Evolutionary conservation across 176 grass and related monocot species (phyloP), one percentile per base, ranked within the genome.

Genomic region (Zoysia japonica): DNA sequence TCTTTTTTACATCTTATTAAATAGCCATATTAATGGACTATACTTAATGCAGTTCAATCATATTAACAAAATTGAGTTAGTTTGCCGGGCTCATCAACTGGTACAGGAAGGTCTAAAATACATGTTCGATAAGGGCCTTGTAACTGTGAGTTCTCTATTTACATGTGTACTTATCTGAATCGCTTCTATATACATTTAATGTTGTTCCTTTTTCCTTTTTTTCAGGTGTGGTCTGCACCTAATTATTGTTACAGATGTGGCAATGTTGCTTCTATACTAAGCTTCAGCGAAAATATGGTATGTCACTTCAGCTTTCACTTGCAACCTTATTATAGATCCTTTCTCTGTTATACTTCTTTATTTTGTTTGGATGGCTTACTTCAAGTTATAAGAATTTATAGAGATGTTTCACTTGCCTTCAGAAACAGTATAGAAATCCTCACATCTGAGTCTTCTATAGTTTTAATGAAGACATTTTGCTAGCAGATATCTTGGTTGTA

Each of bases 181-280:
- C 51, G 52, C 20, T 38, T 68, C 16, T 19, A 65, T 52, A 69
- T 55, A 36, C 46, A 38, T 1, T 48, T 57, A 74, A 56, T 14
- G n/a, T 28, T 46, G 16, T 44, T 68, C 36, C 60, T 76, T 88
- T 28, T 28, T 28, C 28, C 1, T 42, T 85, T 78, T 84, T 37
- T 68, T 60, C 88, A 97, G 91, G 88, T 97, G 51, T 96, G 93
- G 90, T 93, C 91, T 61, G 94, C 94, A 5, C 91, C 91, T 60
- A 97, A 97, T 93, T 97, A 93, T 82, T 97, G 94, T 63, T 97
- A 93, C 79, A 93, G 91, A 84, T 97, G 94, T 85, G 91, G 94
- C 49, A 93, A 93, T 86, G 88, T 97, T 37, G 94, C 94, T 84
- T 96, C 94, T 55, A 97, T 97, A 83, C 86, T 93, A 52, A 97